Conservation (phyloP, 2,329 filamentous ascomycete genomes). For the Fusarium nygamai region DNA sequence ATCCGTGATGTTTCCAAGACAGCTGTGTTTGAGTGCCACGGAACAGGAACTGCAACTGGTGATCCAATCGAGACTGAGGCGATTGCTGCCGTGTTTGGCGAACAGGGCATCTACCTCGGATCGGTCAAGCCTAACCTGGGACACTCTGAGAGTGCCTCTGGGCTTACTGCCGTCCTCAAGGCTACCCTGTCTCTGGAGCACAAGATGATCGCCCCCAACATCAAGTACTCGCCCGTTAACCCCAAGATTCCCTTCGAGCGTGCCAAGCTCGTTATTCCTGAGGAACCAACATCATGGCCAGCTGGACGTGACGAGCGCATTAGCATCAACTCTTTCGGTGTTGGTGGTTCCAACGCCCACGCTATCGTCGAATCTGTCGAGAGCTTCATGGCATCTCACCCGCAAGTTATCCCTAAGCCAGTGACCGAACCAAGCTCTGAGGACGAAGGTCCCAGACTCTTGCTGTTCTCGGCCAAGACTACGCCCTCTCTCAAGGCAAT, state of each 20-base stretch:
- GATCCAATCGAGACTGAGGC: not conserved
- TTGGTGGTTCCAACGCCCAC: not conserved
- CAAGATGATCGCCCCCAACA: conserved; percentile 44
- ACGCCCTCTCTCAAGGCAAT: not conserved
- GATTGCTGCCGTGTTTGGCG: not conserved
- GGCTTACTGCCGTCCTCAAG: not conserved
- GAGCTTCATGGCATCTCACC: not conserved
- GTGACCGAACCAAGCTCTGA: not conserved
- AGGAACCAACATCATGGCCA: not conserved
- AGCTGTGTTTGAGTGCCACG: not conserved
- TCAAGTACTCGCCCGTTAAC: not conserved
- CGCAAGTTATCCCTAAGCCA: not conserved
- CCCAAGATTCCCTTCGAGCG: not conserved
- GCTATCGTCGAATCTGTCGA: not conserved
- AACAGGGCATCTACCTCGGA: not conserved
- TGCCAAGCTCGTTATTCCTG: not conserved
- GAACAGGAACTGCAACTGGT: not conserved
- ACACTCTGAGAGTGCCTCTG: not conserved
- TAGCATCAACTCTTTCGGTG: not conserved
- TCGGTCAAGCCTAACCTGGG: not conserved
- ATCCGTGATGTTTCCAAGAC: not conserved
- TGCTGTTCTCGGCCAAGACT: not conserved
- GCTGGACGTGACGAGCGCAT: not conserved
- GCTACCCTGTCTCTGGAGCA: conserved; percentile 45
- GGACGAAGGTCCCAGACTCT: not conserved